Evolutionary conservation across 2,329 filamentous ascomycete genomes (phyloP), one percentile per base, ranked within the genome.

Genomic region (Penicillium sp.): DNA sequence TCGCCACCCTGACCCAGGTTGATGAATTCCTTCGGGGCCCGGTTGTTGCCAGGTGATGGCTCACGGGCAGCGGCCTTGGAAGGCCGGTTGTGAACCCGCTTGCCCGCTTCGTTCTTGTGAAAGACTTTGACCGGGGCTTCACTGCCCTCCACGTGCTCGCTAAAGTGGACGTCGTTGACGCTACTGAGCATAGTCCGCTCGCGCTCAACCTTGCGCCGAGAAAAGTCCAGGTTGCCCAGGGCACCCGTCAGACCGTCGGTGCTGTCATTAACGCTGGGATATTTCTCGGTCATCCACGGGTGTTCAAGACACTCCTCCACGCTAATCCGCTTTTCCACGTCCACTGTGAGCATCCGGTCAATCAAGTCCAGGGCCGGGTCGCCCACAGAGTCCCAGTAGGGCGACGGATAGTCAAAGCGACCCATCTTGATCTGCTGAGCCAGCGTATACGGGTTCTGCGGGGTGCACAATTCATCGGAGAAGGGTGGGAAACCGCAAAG

Each of bases 401-500:
- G 94, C 1, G 90, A 95, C 0, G 94, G 92, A 66, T 96, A 99
- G 71, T 96, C 89, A 67, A 96, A 99, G 18, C 85, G 82, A 14
- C 90, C 94, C 70, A 83, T 82, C 70, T 88, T 92, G 74, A 95
- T 97, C 74, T 97, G 92, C 62, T 96, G 87, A 1, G 88, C 88
- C 40, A 97, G 79, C 0, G 82, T 90, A 68, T 90, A 96, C 2
- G 94, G 94, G 60, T 92, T 94, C 40, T 95, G 86, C 31, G 74
- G 74, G 1, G 85, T 86, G 73, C 86, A 89, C 0, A 97, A 83
- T 73, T 99, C 94, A 64, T 99, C 94, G 0, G 90, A 95, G 74
- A 99, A 99, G 0, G 94, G 94, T 4, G 92, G 94, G 66, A 97
- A 97, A 31, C 94, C 94, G 68, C 94, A 97, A 5, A 97, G 81